Evolutionary conservation across 169 alveolate genomes (phyloP).

Genomic region (Eimeria tenella): DNA sequence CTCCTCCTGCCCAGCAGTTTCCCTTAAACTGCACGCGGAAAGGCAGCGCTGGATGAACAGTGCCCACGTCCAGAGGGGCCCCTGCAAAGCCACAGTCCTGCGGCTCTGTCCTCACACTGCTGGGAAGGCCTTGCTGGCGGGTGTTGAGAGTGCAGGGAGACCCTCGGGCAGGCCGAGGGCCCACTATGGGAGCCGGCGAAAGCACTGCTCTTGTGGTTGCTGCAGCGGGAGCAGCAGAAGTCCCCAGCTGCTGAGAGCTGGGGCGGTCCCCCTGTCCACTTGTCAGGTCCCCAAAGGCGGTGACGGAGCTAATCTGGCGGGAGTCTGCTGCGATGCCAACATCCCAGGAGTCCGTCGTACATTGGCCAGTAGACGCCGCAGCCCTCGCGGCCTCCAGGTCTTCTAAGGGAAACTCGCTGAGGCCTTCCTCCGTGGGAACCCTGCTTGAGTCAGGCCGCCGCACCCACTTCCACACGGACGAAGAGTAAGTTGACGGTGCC

Average conservation of each 20-base stretch:
- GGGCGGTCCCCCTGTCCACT: background rate
- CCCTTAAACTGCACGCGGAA: constrained; percentile 71
- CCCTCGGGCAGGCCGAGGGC: background rate
- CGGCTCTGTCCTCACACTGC: background rate
- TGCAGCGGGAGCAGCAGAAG: background rate
- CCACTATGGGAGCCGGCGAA: background rate
- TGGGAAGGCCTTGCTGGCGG: constrained; percentile 14
- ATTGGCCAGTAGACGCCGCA: background rate
- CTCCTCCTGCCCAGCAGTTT: background rate
- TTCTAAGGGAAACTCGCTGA: background rate
- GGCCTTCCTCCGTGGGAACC: constrained; percentile 32
- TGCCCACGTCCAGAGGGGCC: constrained; percentile 23
- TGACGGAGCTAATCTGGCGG: constrained; percentile 5
- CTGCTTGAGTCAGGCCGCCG: constrained; percentile 42
- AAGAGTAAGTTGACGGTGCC: constrained; percentile 35
- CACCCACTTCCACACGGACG: constrained; percentile 55
- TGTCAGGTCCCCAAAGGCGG: background rate
- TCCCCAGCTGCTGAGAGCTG: background rate
- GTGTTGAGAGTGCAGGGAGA: background rate
- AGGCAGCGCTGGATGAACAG: constrained; percentile 83
- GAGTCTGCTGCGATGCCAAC: background rate
- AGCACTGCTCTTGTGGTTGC: constrained; percentile 34
- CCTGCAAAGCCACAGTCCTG: background rate
- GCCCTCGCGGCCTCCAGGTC: constrained; percentile 40
- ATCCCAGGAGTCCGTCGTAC: constrained; percentile 25